phyloP scores from a whole-genome alignment of 495 filamentous ascomycete genomes.

The Cercophora samala region DNA sequence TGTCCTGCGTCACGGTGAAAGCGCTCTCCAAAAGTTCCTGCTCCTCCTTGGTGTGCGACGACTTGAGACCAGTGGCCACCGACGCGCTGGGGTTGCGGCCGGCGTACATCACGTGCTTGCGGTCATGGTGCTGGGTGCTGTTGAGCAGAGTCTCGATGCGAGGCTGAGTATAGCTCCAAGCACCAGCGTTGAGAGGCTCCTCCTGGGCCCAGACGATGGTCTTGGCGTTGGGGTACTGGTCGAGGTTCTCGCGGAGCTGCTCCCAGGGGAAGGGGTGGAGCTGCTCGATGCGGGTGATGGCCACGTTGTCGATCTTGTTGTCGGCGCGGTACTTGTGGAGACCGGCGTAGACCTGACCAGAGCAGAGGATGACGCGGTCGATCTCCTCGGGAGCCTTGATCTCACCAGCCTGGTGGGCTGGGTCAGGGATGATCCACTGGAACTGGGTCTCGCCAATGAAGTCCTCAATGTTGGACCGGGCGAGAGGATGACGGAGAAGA shows the following conservation, averaged over 20 bases:
- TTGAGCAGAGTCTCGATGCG: constrained; percentile 95
- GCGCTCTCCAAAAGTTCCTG: constrained; percentile 79
- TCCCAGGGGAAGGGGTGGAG: constrained; percentile 98
- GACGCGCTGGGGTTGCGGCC: constrained; percentile 85
- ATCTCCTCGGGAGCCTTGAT: constrained; percentile 83
- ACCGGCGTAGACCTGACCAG: constrained; percentile 89
- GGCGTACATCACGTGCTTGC: constrained; percentile 95
- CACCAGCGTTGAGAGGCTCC: constrained; percentile 94
- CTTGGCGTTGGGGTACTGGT: constrained; percentile 93
- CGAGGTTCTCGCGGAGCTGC: constrained; percentile 90
- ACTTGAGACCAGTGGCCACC: constrained; percentile 91
- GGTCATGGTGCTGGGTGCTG: constrained; percentile 81
- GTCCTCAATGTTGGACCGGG: constrained; percentile 82
- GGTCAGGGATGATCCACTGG: constrained; percentile 90
- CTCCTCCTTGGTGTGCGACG: constrained; percentile 88
- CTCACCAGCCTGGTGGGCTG: constrained; percentile 65
- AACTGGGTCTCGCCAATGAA: constrained; percentile 91
- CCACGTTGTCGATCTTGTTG: constrained; percentile 79
- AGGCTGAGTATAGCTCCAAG: constrained; percentile 92
- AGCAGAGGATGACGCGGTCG: constrained; percentile 89
- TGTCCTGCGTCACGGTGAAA: constrained; percentile 59
- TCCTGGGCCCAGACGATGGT: constrained; percentile 96
- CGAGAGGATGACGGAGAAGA: constrained; percentile 85
- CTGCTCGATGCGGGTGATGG: constrained; percentile 94
- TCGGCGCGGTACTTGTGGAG: constrained; percentile 86